A percentile compares a stretch with the other conserved stretches of the same genome.
Conservation (phyloP, 1,139 yeast genomes). For the Kodamaea fungicola region DNA sequence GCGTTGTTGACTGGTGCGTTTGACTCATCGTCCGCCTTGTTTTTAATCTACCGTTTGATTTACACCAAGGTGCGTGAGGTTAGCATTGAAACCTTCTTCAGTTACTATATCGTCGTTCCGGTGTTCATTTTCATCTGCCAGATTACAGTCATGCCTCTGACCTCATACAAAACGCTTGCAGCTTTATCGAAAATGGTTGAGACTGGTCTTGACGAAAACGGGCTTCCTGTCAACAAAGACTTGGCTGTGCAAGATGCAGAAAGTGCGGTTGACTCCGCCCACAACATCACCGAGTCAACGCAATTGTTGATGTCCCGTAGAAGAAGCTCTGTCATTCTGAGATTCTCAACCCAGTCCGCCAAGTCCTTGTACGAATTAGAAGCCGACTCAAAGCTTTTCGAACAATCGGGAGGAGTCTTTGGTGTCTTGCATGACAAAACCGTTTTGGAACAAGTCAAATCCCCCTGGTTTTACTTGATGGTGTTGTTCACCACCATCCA, state of each 20-base stretch:
- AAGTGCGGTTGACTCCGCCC: slow-evolving; percentile 8
- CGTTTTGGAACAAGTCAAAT: slow-evolving; percentile 58
- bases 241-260: slow-evolving; percentile 33
- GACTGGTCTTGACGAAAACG: slow-evolving; percentile 67
- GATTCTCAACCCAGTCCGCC: slow-evolving; percentile 33
- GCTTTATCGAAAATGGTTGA: slow-evolving; percentile 64
- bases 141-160: slow-evolving; percentile 70
- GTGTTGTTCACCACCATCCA: slow-evolving; percentile 76
- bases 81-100: slow-evolving; percentile 55
- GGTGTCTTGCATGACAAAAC: slow-evolving; percentile 76
- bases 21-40: slow-evolving; percentile 74
- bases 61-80: slow-evolving; percentile 44
- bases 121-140: slow-evolving; percentile 71
- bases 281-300: slow-evolving; percentile 40
- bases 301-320: slow-evolving; percentile 38
- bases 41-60: slow-evolving; percentile 59
- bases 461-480: slow-evolving; percentile 80
- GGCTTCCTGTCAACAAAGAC: slow-evolving; percentile 44
- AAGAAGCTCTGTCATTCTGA: slow-evolving; percentile 35
- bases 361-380: slow-evolving; percentile 64
- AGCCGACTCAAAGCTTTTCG: slow-evolving; percentile 53
- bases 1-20: slow-evolving; percentile 76
- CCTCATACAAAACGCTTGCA: slow-evolving; percentile 70
- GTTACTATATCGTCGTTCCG: slow-evolving; percentile 67
- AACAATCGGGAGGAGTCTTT: slow-evolving; percentile 69